Evolutionary conservation across 169 alveolate species (phyloP), one percentile per base, ranked within the genome.

Genomic region (Cryptosporidium bovis): DNA sequence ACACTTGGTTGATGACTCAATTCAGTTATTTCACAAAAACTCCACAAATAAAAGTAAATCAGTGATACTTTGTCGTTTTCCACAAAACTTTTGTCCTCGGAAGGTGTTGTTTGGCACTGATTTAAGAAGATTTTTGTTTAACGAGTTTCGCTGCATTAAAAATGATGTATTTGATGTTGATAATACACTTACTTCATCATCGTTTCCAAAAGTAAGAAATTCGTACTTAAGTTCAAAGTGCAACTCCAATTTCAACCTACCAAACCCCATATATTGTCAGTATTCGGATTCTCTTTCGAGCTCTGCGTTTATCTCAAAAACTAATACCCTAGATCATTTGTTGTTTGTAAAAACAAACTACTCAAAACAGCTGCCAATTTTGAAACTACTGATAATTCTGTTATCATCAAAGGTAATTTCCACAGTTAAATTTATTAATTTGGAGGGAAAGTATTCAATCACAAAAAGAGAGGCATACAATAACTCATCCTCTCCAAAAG

Each of bases 71-170:
- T 3, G 33, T 7, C 18, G 16, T n/a, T 29, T 4, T 12, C 87
- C 77, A 20, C 36, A 46, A 13, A 58, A 58, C 15, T 15, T 15
- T 62, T 12, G 6, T 5, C 20, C 24, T 62, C 33, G 1, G 18
- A 62, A 34, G 20, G 87, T 77, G 7, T 33, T 77, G 29, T 77
- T 58, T 44, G 87, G 87, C 20, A 77, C 20, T 27, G 87, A 77
- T 16, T 77, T 55, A 15, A 33, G 87, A 60, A 48, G 16, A 18
- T 62, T 77, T 44, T 40, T 77, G 6, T 12, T 20, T 31, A 24
- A 77, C 27, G 51, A 77, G 64, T 55, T 77, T 5, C 56, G 34
- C 24, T 58, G 44, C n/a, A 24, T 29, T 2, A 20, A 34, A 34
- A 15, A 16, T 18, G 13, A 40, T 1, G 33, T 13, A 31, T 29